Base-by-base conservation (phyloP, 1,139 yeast species). In the Suhomyces ambrosiae region DNA sequence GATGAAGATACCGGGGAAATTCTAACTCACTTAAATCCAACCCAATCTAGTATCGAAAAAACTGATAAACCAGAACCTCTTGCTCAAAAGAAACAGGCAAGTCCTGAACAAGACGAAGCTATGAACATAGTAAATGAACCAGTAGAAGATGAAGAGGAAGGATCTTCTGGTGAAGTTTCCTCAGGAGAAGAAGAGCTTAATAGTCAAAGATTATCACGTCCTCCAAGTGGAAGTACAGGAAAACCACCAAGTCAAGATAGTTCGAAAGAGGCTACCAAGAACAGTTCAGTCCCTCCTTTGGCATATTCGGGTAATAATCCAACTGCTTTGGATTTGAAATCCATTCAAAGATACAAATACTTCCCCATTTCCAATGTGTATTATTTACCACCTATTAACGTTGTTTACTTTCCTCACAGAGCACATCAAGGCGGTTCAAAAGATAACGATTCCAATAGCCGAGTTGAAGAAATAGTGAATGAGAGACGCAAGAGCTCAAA, bases 351-450 rank as follows among this genome's bases (percentile, higher is more conserved):
- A 23, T 78, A 78, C 52, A 76, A 76, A 46, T 78, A 78, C 45
- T 76, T 75, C 54, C 82, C 82, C 1, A 71, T 78, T 38, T 76
- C 79, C 39, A 68, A 64, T 43, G 79, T 75, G 26, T 78, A 78
- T 50, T 77, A 77, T 56, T 60, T 76, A 35, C 81, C 82, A 7
- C 83, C 82, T 1, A 76, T 78, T 19, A 79, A 77, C 51, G 80
- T 73, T 35, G 82, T 77, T 7, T 78, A 78, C 50, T 72, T 78
- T 45, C 83, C 83, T 1, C 83, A 78, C 51, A 70, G 80, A 5
- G 79, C 74, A 2, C 82, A 76, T 49, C 35, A 32, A n/a, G 33
- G 33, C 12, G 31, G 29, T 14, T 23, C 37, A 4, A 36, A 35
- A 23, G 43, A 38, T 9, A 38, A 26, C 10, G 38, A 33, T 9